Conservation (phyloP, 768 basidiomycete genomes). For the Tylopilus subfusipes region DNA sequence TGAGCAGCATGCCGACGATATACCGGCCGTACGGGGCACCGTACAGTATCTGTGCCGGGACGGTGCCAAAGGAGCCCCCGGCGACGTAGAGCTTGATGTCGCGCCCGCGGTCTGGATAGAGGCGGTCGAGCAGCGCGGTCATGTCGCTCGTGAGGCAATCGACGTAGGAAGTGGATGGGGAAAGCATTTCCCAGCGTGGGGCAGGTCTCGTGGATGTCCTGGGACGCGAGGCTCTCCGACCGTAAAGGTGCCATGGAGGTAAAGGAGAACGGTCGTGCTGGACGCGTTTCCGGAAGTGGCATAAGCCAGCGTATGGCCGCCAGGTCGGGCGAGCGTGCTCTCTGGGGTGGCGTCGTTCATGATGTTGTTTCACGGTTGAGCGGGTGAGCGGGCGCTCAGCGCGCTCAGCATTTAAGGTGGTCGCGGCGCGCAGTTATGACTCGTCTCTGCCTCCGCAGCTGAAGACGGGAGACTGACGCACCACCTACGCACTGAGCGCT, state of each 20-base stretch:
- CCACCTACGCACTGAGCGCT: too few relatives aligned
- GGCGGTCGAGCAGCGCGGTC: slow-evolving; percentile 44
- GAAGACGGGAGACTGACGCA: neutral
- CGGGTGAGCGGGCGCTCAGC: too few relatives aligned
- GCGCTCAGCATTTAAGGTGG: neutral
- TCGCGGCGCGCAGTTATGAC: neutral
- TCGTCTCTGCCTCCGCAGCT: neutral
- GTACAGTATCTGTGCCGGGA: slow-evolving; percentile 54
- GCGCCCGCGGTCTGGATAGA: slow-evolving; percentile 40
- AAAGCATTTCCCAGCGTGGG: slow-evolving; percentile 58
- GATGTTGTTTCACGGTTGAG: neutral
- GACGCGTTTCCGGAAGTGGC: slow-evolving; percentile 48
- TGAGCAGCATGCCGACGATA: slow-evolving; percentile 46
- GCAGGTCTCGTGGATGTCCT: slow-evolving; percentile 43
- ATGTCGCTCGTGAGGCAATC: slow-evolving; percentile 43
- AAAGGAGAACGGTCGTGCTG: slow-evolving; percentile 48
- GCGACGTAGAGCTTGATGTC: slow-evolving; percentile 47
- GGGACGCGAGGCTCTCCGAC: slow-evolving; percentile 44
- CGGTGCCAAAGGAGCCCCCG: slow-evolving; percentile 54
- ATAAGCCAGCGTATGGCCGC: slow-evolving; percentile 52
- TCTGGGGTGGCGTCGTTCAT: slow-evolving; percentile 3
- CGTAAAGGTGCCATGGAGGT: slow-evolving; percentile 54
- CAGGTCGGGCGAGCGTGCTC: slow-evolving; percentile 20
- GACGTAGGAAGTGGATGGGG: slow-evolving; percentile 34
- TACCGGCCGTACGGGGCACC: slow-evolving; percentile 44